Conservation (phyloP, 306 rosid genomes). For the Lupinus albus region DNA sequence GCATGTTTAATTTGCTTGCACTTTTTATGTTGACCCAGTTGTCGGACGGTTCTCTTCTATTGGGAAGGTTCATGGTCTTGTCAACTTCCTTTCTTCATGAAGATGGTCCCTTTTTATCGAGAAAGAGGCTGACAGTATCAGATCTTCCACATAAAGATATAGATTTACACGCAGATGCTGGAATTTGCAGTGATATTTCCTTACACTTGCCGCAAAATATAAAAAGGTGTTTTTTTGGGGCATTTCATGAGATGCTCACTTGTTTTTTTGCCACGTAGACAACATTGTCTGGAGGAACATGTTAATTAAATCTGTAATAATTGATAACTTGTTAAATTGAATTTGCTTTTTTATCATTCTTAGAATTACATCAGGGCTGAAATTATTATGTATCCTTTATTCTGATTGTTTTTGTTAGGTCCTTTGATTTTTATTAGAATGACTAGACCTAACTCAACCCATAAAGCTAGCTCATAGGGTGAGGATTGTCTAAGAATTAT, state of each 20-base stretch:
- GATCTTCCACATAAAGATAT: conserved; percentile 40
- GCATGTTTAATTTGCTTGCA: conserved; percentile 6
- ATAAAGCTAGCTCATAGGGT: too few relatives aligned
- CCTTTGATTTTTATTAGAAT: neutral
- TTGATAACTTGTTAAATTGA: conserved; percentile 12
- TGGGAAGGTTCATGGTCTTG: conserved; percentile 49
- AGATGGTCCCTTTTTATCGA: conserved; percentile 15
- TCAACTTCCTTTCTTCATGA: conserved; percentile 38
- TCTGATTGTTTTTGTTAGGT: conserved; percentile 4
- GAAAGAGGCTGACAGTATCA: conserved; percentile 44
- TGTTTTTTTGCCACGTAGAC: neutral
- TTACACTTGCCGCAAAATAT: conserved; percentile 25
- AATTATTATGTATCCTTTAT: conserved; percentile 1
- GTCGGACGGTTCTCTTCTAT: neutral
- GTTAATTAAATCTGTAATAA: neutral
- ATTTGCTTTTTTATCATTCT: neutral
- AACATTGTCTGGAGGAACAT: conserved; percentile 12
- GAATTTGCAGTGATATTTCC: conserved; percentile 35
- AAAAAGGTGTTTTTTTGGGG: conserved; percentile 40
- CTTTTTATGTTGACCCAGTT: conserved; percentile 23
- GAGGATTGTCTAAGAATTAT: too few relatives aligned
- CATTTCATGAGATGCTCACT: conserved; percentile 13
- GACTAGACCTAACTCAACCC: too few relatives aligned
- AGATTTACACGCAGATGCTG: conserved; percentile 35
- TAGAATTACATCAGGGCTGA: neutral